Percentiles rank a stretch among this genome's conserved stretches.
These are phyloP conservation scores for Pleurotus cornucopiae DNA, from an alignment of 768 basidiomycete genomes.

Conservation along the genomic window DNA sequence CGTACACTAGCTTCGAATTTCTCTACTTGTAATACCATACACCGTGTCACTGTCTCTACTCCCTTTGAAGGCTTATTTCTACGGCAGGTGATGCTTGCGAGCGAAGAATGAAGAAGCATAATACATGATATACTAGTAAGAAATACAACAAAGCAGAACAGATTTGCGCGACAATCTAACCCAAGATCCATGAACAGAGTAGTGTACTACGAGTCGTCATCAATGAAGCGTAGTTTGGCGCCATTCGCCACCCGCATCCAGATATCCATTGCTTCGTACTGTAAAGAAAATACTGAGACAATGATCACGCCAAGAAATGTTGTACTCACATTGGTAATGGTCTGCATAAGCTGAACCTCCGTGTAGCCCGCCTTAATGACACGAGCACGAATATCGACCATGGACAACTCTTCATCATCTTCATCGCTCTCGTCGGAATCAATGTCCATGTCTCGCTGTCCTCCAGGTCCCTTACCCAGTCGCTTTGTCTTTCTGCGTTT, in stretches of 20 bases:
- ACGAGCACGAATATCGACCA: conserved; percentile 85
- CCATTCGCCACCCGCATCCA: conserved; percentile 81
- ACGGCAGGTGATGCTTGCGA: neutral
- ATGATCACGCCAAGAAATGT: neutral
- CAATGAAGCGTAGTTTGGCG: conserved; percentile 72
- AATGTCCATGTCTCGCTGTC: conserved; percentile 66
- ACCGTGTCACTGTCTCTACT: too few relatives aligned
- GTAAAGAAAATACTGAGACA: conserved; percentile 12
- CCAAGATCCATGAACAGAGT: neutral
- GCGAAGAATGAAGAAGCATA: neutral
- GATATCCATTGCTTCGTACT: conserved; percentile 89
- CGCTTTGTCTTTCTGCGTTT: conserved; percentile 44
- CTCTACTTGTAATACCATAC: too few relatives aligned
- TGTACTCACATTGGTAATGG: conserved; percentile 66
- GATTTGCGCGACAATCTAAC: conserved; percentile 4
- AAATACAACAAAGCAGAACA: conserved; percentile 9
- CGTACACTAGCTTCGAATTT: too few relatives aligned
- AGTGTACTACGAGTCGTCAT: conserved; percentile 12
- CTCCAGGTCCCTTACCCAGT: conserved; percentile 64
- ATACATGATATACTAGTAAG: neutral
- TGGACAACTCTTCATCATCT: conserved; percentile 60
- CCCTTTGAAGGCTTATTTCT: too few relatives aligned
- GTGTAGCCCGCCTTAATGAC: conserved; percentile 87
- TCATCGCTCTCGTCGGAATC: conserved; percentile 68
- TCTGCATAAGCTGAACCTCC: conserved; percentile 85